Conservation (phyloP, 345 rosid species). For the Barbarea vulgaris region DNA sequence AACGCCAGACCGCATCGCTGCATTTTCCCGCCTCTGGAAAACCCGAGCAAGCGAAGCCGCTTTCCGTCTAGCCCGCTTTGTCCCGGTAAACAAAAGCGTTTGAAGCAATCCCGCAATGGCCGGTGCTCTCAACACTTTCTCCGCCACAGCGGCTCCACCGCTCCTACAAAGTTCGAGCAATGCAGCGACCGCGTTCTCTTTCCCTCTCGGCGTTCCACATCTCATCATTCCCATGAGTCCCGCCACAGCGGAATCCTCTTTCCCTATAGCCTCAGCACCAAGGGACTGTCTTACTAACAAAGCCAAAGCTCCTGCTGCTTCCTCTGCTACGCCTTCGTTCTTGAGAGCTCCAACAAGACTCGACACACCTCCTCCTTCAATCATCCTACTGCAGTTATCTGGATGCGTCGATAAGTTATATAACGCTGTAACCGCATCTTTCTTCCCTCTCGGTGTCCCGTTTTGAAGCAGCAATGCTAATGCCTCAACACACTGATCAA, state of each 20-base stretch:
- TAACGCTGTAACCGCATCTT: conserved; percentile 91
- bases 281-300: conserved; percentile 76
- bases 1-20: conserved; percentile 57
- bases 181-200: conserved; percentile 94
- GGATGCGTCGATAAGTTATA: conserved; percentile 85
- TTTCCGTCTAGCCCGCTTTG: conserved; percentile 93
- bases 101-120: conserved; percentile 82
- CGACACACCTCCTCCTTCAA: conserved; percentile 74
- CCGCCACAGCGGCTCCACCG: conserved; percentile 74
- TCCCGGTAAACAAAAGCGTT: conserved; percentile 77
- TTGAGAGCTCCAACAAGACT: conserved; percentile 72
- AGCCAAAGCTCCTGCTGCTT: conserved; percentile 89
- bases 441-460: conserved; percentile 88
- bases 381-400: conserved; percentile 77
- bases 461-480: conserved; percentile 62
- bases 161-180: conserved; percentile 86
- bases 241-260: conserved; percentile 67
- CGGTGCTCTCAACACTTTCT: conserved; percentile 74
- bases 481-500: conserved; percentile 73
- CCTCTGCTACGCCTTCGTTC: conserved; percentile 84
- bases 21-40: conserved; percentile 75
- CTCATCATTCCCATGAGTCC: conserved; percentile 86
- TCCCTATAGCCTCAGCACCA: conserved; percentile 78
- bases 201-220: conserved; percentile 88
- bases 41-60: conserved; percentile 93